These are phyloP conservation scores for Lipomyces japonicus DNA, from an alignment of 805 yeast species.

Conservation along the genomic window DNA sequence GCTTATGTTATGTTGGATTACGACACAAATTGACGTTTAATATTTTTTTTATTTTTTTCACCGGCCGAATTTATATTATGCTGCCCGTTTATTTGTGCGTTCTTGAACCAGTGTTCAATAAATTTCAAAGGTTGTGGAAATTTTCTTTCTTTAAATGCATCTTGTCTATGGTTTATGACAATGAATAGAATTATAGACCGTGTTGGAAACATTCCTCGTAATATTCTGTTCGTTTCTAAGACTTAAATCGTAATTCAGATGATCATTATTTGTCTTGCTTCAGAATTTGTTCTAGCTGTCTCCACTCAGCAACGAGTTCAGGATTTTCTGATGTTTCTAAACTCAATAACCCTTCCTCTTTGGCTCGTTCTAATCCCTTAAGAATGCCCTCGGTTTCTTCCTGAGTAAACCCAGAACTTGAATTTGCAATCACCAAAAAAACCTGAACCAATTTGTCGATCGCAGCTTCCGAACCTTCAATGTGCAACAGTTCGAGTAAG, in stretches of 20 bases:
- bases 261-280: conserved; percentile 5
- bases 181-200: background rate
- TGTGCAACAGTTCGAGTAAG: conserved; percentile 14
- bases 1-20: no score
- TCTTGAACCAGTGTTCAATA: no score
- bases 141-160: no score
- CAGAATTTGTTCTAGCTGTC: conserved; percentile 9
- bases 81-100: no score
- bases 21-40: background rate
- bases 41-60: background rate
- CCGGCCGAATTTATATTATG: no score
- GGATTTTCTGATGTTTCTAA: conserved; percentile 14
- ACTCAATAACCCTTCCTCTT: conserved; percentile 19
- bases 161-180: background rate
- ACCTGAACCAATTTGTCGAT: conserved; percentile 24
- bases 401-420: conserved; percentile 18
- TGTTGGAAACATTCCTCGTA: background rate
- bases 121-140: no score
- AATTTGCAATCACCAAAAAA: conserved; percentile 17
- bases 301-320: conserved; percentile 24
- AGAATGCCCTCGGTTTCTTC: conserved; percentile 22
- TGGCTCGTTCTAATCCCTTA: conserved; percentile 20
- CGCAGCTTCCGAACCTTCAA: conserved; percentile 20
- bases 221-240: background rate
- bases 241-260: background rate